Base-by-base conservation (phyloP, 2,329 filamentous ascomycete genomes). In the Aspergillus transmontanensis region DNA sequence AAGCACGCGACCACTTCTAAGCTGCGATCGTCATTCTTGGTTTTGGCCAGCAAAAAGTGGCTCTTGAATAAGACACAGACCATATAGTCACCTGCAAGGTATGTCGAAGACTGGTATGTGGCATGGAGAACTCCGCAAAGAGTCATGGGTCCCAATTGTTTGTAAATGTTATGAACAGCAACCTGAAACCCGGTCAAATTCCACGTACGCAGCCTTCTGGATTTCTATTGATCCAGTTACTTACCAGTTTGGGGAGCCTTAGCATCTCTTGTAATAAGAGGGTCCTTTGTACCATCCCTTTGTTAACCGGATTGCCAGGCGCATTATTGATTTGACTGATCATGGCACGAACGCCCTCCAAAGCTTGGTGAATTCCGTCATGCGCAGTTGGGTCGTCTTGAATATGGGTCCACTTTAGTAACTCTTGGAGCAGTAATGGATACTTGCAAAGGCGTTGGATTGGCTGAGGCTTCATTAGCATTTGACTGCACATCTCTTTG, bases 361-460 rank as follows among this genome's bases (percentile, higher is more conserved):
- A 82, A 0, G 91, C 85, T 66, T 88, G 89, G 64, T 93, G 89
- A 21, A 98, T 87, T 59, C 92, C 90, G 74, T 90, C 88, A 76
- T 97, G 91, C 1, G 93, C 90, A 64, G 88, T 88, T 0, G 93
- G 93, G 71, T 93, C 96, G 73, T 98, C 94, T 60, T 86, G 89
- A 1, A 92, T 91, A 2, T 93, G 92, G 0, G 94, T 97, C 68
- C 90, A 86, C 71, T 90, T 94, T 64, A 94, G 84, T 10, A 99
- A 83, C 71, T 97, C 93, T 6, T 88, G 85, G 72, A 98, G 94
- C 2, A 98, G 82, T 4, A 99, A 82, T 12, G 93, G 93, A 73
- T 98, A 98, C 79, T 91, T 93, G 81, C 93, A 96, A 26, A 97
- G 86, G 60, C 94, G 87, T 78, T 99, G 94, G 23, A 97, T 94